Evolutionary conservation across 2,329 filamentous ascomycete genomes (phyloP).

Genomic region (Diatrype stigma): DNA sequence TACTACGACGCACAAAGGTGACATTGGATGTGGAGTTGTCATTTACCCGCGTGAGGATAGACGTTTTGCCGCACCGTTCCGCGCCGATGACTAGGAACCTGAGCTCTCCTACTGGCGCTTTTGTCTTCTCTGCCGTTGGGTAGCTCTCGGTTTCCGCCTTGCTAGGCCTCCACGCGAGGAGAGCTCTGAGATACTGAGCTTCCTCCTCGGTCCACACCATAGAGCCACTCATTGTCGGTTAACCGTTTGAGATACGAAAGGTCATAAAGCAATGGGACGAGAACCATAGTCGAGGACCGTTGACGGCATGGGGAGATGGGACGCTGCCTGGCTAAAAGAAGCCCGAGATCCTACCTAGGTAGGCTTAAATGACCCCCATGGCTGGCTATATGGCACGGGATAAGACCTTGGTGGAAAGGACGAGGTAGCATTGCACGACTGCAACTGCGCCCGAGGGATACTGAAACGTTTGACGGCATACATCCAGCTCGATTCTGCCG

Average conservation of each 20-base stretch:
- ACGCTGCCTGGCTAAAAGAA: background rate
- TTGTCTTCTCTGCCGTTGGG: constrained; percentile 10
- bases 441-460: background rate
- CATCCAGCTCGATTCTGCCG: background rate
- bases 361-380: background rate
- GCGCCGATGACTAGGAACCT: constrained; percentile 35
- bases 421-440: background rate
- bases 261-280: background rate
- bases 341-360: background rate
- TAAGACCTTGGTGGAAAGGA: background rate
- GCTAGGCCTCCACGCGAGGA: constrained; percentile 35
- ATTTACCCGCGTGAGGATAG: constrained; percentile 33
- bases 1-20: constrained; percentile 2
- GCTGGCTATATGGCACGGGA: background rate
- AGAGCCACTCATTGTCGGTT: constrained; percentile 11
- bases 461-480: background rate
- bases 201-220: constrained; percentile 37
- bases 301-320: background rate
- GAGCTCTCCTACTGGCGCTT: constrained; percentile 30
- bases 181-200: constrained; percentile 34
- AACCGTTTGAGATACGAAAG: background rate
- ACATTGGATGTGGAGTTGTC: background rate
- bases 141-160: constrained; percentile 18
- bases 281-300: constrained; percentile 1
- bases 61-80: constrained; percentile 37